Conservation (phyloP, 208 protist species). For the Crithidia sp. region DNA sequence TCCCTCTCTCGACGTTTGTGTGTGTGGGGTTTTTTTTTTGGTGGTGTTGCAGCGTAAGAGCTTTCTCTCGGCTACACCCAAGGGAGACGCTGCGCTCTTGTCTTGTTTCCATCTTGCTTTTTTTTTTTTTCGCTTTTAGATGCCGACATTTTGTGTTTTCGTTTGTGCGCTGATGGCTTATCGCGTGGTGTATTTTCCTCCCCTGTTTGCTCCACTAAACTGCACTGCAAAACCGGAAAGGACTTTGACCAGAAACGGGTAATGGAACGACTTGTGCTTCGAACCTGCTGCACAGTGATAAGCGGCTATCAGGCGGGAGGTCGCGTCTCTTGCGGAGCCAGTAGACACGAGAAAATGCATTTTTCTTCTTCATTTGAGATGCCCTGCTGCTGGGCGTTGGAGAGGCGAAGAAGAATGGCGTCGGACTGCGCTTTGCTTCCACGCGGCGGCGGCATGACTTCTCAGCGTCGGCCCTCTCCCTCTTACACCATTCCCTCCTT, state of each 20-base stretch:
- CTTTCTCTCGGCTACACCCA: no score
- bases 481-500: background rate
- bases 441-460: background rate
- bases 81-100: background rate
- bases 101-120: slow-evolving; percentile 6
- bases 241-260: background rate
- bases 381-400: no score
- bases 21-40: background rate
- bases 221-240: no score
- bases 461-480: background rate
- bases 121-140: background rate
- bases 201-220: background rate
- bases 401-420: no score
- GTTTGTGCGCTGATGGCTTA: background rate
- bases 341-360: no score
- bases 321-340: no score
- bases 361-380: no score
- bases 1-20: background rate
- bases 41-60: no score
- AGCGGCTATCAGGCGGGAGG: no score
- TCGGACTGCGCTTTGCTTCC: no score
- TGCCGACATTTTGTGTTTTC: slow-evolving; percentile 10
- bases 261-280: no score
- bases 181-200: slow-evolving; percentile 1
- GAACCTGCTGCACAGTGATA: no score